Base-by-base conservation (phyloP, 495 filamentous ascomycete genomes). In the Terfezia claveryi region DNA sequence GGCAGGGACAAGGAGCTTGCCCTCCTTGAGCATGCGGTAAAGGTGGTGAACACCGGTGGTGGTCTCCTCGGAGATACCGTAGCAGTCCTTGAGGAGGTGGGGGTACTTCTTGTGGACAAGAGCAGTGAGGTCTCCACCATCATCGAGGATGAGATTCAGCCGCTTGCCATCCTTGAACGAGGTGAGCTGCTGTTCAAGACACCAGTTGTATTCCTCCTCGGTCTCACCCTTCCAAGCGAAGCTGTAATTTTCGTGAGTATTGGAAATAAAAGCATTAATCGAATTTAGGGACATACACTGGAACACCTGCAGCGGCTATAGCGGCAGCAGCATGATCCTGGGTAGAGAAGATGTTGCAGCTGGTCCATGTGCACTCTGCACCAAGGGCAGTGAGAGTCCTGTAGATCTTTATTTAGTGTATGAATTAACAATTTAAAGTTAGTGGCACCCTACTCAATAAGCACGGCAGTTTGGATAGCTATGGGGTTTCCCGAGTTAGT, bases 201-300 rank as follows among this genome's bases (percentile, higher is more conserved):
- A 98, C 91, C 91, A 98, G 67, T 91, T 76, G 80, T 98, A 98
- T 76, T 98, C 91, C 76, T 96, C 91, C 73, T 98, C 92, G 62
- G 89, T 94, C 82, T 98, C 91, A 68, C 91, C 91, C 77, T 98
- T 96, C 92, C 92, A 98, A 72, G 91, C 91, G 68, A 98, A 98
- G 67, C 76, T 80, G 57, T 20, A 49, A 16, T 49, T 23, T 8
- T 55, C 14, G 50, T 62, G 49, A 66, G 67, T 36, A 62, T 44
- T 53, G 56, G 38, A 11, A 50, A 36, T 36, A 38, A 8, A 38
- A 38, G 8, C 51, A 51, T 10, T 2, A 10, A 37, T 32, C 10
- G 10, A 8, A 2, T 6, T 17, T 36, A 10, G 37, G 0, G 50
- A 66, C 76, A 67, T 77, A 80, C 76, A 98, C 91, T 63, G 91